Evolutionary conservation across 345 rosid species (phyloP), one percentile per base, ranked within the genome.

Genomic region (Trapa bicornis): DNA sequence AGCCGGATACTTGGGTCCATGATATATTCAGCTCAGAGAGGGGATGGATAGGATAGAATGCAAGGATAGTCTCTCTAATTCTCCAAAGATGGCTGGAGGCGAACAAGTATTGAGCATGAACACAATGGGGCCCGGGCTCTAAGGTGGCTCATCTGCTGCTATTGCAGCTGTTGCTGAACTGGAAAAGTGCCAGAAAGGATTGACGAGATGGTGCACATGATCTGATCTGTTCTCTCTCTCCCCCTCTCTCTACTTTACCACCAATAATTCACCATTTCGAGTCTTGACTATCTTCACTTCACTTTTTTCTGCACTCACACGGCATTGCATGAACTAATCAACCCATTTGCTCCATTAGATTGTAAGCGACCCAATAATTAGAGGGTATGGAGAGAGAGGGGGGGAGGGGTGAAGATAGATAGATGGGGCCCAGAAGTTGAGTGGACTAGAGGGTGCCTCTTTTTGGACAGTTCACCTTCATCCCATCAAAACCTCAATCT

Each of bases 1-100:
- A 91, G 87, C 5, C 77, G 67, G 72, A 80, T 68, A 58, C 80
- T 45, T 6, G 88, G 79, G 58, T 84, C 89, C 97, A 91, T 91
- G 14, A 69, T 13, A 37, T 8, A 58, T 13, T 58, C 38, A 58
- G 63, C 63, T 35, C 36, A 45, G 47, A 41, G 36, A 52, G 3
- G 39, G 10, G 22, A 65, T 37, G 41, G 67, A 61, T 2, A 39
- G 10, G 15, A 65, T 37, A 47, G 67, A 61, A 15, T 32, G 65
- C 52, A 66, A 47, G 68, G 15, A 58, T 41, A 9, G 63, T 32
- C 35, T 32, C 35, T 58, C 37, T 10, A 29, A 0, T 8, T 13
- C 3, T 33, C 32, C 29, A 0, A 58, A 58, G 38, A 33, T 33
- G 63, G 63, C 35, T 58, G 63, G 15, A 11, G 14, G 15, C 35